phyloP scores from a whole-genome alignment of 164 flowering plant genomes.

The Cinnamomum micranthum region DNA sequence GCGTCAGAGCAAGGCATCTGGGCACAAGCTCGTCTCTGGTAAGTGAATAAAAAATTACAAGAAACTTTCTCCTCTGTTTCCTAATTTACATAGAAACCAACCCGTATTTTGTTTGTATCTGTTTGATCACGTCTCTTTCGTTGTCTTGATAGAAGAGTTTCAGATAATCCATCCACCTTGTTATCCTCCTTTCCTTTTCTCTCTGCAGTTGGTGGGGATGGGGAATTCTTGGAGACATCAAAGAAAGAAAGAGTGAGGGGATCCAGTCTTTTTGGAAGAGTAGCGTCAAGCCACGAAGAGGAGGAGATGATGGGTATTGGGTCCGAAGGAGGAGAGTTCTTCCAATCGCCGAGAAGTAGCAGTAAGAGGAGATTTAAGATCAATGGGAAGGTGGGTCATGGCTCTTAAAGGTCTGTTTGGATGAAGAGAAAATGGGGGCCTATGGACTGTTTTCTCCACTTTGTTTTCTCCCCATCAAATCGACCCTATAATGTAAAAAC shows the following conservation, averaged over 20 bases:
- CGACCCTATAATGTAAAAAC: not conserved
- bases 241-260: constrained; percentile 17
- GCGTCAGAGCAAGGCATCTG: constrained; percentile 26
- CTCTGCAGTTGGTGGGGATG: constrained; percentile 19
- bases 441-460: too few relatives aligned
- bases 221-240: constrained; percentile 24
- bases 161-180: constrained; percentile 22
- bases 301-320: constrained; percentile 34
- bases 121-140: constrained; percentile 12
- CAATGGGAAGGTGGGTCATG: constrained; percentile 38
- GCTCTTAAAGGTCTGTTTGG: too few relatives aligned
- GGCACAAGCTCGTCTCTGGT: constrained; percentile 25
- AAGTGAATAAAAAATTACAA: not conserved
- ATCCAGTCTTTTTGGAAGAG: too few relatives aligned
- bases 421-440: too few relatives aligned
- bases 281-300: too few relatives aligned
- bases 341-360: constrained; percentile 3
- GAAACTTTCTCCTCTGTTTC: too few relatives aligned
- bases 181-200: constrained; percentile 1
- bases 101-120: constrained; percentile 24
- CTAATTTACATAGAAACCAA: too few relatives aligned
- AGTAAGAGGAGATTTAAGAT: constrained; percentile 36
- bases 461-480: too few relatives aligned
- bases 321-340: constrained; percentile 38
- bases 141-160: constrained; percentile 10